Evolutionary conservation across 1,139 yeast species (phyloP), one percentile per base, ranked within the genome.

Genomic region (Candida frijolesensis): DNA sequence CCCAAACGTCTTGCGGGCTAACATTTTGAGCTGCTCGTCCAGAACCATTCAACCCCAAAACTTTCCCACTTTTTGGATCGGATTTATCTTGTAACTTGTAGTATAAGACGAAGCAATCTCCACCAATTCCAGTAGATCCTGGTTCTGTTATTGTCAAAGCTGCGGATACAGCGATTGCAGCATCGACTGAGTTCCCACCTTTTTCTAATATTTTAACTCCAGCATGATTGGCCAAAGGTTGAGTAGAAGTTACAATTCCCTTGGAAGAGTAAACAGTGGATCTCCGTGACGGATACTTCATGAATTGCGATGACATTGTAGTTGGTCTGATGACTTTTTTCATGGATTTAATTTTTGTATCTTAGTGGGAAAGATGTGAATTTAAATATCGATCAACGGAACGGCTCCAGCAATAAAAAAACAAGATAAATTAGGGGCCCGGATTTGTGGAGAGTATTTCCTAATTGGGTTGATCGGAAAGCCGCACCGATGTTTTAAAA

Each of bases 141-240:
- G 96, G 95, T 61, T 89, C 96, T 3, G 85, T 71, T 11, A 88
- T 81, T 54, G 87, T 80, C 42, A 89, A 71, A 6, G 85, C 89
- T 4, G 96, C 94, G 6, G 91, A 83, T 30, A 85, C 83, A 0
- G 94, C 96, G 33, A 89, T 87, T 9, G 89, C 86, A 1, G 96
- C 96, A 62, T 83, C 85, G 10, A 89, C 89, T 50, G 92, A 87
- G 63, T 89, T 89, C 1, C 96, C 96, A 3, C 96, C 96, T 52
- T 72, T 70, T 22, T 80, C 82, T 18, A 89, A 73, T 40, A 89
- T 79, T 60, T 77, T 76, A 41, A 85, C 63, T 1, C 94, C 96
- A 0, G 91, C 94, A 2, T 89, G 82, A 51, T 84, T 82, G 33
- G 96, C 96, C 45, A 86, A 68, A 1, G 94, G 89, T 66, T 89